Percentiles rank a stretch among this genome's conserved stretches.
phyloP scores from a whole-genome alignment of 495 filamentous ascomycete genomes.

The Penicillium taxi region DNA sequence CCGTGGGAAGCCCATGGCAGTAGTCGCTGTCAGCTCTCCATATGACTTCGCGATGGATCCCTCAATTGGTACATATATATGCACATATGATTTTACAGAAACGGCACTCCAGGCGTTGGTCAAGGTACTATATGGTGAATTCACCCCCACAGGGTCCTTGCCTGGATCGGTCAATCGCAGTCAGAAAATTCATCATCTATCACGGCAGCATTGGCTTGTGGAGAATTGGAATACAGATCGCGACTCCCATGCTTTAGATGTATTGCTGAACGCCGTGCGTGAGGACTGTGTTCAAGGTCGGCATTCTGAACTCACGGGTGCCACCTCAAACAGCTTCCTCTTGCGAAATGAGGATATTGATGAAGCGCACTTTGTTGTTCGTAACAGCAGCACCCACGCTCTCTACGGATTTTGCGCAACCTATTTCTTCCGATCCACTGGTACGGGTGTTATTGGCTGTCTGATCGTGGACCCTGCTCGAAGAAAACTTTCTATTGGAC shows the following conservation, averaged over 20 bases:
- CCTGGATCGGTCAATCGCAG: conserved; percentile 78
- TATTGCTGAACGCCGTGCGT: conserved; percentile 55
- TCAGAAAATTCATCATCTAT: conserved; percentile 71
- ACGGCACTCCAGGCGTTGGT: conserved; percentile 77
- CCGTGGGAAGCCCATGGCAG: conserved; percentile 60
- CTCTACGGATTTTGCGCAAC: conserved; percentile 86
- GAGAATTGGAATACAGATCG: conserved; percentile 73
- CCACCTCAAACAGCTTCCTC: conserved; percentile 69
- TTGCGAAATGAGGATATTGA: conserved; percentile 58
- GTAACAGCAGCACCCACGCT: conserved; percentile 80
- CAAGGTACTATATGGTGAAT: conserved; percentile 70
- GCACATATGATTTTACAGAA: conserved; percentile 91
- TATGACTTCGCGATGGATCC: conserved; percentile 94
- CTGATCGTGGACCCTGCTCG: conserved; percentile 77
- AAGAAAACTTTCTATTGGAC: conserved; percentile 77
- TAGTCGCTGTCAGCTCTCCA: conserved; percentile 84
- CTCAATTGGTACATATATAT: conserved; percentile 78
- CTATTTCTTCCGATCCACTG: conserved; percentile 62
- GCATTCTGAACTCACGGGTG: conserved; percentile 53
- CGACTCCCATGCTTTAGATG: conserved; percentile 61
- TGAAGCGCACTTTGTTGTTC: conserved; percentile 81
- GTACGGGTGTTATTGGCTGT: conserved; percentile 69
- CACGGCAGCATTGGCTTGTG: conserved; percentile 82
- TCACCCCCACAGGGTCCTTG: conserved; percentile 60
- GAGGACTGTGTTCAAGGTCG: conserved; percentile 48